Base-by-base conservation (phyloP, 306 rosid species). In the Acmispon strigosus region DNA sequence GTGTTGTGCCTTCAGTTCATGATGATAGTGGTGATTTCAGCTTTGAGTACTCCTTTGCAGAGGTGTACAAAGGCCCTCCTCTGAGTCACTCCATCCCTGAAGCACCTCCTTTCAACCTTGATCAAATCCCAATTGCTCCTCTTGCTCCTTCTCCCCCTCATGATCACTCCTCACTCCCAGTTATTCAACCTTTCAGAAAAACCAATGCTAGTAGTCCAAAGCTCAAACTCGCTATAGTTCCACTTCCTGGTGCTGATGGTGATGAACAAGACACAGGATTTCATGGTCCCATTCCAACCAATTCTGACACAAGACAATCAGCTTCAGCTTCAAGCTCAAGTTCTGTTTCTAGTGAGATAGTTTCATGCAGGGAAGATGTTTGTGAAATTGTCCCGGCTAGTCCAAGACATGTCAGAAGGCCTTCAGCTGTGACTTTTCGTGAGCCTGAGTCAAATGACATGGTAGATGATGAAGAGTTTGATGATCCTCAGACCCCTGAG, bases 11-110 rank as follows among this genome's bases (percentile, higher is more conserved):
- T 70, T 66, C 91, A 32, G 59, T 58, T 69, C 62, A 73, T 11
- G 75, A 56, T 22, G 69, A 14, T 34, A 48, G 32, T 9, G 61
- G 53, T 10, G 76, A 84, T 10, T 81, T 17, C 10, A 80, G 62
- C 64, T 39, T 71, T 48, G 96, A 92, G 17, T 92, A 79, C 61
- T 89, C 97, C 6, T 78, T 92, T 72, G 96, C 97, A 9, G 49
- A 73, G 10, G 88, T 81, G 70, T 91, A 92, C 62, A 27, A 10
- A 74, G 97, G 97, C 8, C 90, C 93, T 69, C 80, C 88, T 43
- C 15, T 87, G 10, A 18, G 57, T 39, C 64, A 78, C 62, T 83
- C 74, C 0, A 74, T 91, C 76, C 97, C 97, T 15, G 81, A 84
- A 60, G 82, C 73, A 1, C 14, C 47, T 57, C 86, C 96, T 44